Evolutionary conservation across 2,329 filamentous ascomycete genomes (phyloP).

Genomic region (Aspergillus sp.): DNA sequence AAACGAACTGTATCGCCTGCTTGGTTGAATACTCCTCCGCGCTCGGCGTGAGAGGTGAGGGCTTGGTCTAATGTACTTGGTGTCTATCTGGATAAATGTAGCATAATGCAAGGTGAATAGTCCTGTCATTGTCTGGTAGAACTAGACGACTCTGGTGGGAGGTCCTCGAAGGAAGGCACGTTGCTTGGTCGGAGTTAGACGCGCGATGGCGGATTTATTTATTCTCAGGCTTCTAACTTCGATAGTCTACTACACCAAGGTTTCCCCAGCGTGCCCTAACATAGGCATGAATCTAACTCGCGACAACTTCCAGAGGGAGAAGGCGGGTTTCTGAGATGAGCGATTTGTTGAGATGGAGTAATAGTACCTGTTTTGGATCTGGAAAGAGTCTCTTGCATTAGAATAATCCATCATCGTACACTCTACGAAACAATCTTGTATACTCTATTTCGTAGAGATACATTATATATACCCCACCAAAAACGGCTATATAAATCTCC

Average conservation of each 20-base stretch:
- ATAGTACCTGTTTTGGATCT: neutral
- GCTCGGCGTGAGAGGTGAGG: neutral
- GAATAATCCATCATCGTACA: too few relatives aligned
- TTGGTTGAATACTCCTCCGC: neutral
- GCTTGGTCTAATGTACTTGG: neutral
- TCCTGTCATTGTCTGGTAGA: neutral
- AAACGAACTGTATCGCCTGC: conserved; percentile 10
- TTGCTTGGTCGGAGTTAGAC: neutral
- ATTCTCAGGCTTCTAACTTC: neutral
- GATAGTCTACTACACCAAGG: neutral
- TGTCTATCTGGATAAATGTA: neutral
- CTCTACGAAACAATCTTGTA: too few relatives aligned
- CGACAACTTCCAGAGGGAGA: neutral
- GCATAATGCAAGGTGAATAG: neutral
- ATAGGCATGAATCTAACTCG: neutral
- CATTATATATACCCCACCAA: neutral
- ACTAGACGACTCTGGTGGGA: neutral
- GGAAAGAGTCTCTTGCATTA: too few relatives aligned
- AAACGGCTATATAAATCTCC: neutral
- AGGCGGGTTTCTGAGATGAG: too few relatives aligned
- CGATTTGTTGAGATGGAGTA: too few relatives aligned
- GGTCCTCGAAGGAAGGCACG: neutral
- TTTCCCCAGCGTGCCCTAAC: neutral
- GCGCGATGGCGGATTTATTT: neutral
- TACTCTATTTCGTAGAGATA: neutral